These are phyloP conservation scores for Monoraphidium neglectum DNA, from an alignment of 139 green algal genomes.

Conservation along the genomic window DNA sequence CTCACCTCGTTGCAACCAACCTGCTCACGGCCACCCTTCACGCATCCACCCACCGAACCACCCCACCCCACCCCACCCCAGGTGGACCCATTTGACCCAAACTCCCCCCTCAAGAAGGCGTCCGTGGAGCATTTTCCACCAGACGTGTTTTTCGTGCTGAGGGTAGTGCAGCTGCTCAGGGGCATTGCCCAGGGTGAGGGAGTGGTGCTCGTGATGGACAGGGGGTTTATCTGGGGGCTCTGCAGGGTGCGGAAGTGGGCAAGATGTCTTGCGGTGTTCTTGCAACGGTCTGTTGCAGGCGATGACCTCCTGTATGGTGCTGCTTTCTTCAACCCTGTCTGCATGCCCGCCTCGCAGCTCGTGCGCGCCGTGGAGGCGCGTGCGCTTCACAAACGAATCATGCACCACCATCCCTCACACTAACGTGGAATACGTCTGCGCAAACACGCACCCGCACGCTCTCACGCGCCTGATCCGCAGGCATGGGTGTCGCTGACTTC, in stretches of 20 bases:
- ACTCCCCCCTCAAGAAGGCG: conserved; percentile 84
- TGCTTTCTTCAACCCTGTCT: background rate
- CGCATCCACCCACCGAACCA: too few relatives aligned
- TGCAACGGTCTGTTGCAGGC: background rate
- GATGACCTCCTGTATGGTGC: background rate
- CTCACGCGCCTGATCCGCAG: conserved; percentile 18
- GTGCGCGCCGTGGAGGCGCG: background rate
- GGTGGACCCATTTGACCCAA: conserved; percentile 86
- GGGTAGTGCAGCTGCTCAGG: conserved; percentile 85
- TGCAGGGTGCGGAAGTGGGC: background rate
- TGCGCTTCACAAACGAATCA: background rate
- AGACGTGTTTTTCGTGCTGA: conserved; percentile 97
- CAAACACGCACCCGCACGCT: background rate
- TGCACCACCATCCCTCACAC: background rate
- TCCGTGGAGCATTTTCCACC: conserved; percentile 87
- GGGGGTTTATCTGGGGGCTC: background rate
- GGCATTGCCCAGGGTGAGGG: conserved; percentile 70
- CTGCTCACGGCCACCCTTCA: too few relatives aligned
- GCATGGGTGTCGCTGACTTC: conserved; percentile 86
- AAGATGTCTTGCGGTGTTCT: background rate
- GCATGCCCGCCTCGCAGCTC: background rate
- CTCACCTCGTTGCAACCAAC: too few relatives aligned
- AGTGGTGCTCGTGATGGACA: background rate
- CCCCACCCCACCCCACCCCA: conserved; percentile 13
- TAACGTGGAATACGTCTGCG: background rate